These are phyloP conservation scores for Lupinus albus DNA, from an alignment of 306 rosid genomes.

Conservation along the genomic window DNA sequence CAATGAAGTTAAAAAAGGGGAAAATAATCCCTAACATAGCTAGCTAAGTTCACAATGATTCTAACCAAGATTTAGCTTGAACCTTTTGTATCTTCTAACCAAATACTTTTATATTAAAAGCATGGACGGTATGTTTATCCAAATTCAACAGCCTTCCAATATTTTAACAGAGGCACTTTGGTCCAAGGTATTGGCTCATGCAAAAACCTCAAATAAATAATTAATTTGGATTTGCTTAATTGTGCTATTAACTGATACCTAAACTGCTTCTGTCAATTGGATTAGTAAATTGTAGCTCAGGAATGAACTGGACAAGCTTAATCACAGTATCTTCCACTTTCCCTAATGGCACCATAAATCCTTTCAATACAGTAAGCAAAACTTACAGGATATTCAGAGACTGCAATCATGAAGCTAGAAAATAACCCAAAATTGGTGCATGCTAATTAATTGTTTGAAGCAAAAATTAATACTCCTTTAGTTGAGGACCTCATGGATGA, in stretches of 20 bases:
- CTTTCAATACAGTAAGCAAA: constrained; percentile 69
- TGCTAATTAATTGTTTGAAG: background rate
- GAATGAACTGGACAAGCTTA: constrained; percentile 14
- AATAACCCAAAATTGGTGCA: background rate
- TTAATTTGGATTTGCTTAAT: constrained; percentile 8
- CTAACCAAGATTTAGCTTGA: background rate
- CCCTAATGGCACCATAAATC: constrained; percentile 54
- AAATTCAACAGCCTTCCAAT: background rate
- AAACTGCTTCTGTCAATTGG: background rate
- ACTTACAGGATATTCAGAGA: constrained; percentile 67
- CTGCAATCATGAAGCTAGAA: constrained; percentile 48
- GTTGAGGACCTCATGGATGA: too few species aligned
- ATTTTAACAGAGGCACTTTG: background rate
- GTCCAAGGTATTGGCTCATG: background rate
- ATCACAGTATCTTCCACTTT: constrained; percentile 67
- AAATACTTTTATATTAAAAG: too few species aligned
- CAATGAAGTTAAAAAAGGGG: too few species aligned
- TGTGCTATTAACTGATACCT: constrained; percentile 8
- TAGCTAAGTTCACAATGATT: background rate
- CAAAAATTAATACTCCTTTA: background rate
- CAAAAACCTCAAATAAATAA: background rate
- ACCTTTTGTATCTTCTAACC: background rate
- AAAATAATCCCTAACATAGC: background rate
- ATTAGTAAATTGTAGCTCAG: background rate
- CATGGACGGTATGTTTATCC: too few species aligned